Conservation (phyloP, 768 basidiomycete species). For the Boletus eberwhitei region DNA sequence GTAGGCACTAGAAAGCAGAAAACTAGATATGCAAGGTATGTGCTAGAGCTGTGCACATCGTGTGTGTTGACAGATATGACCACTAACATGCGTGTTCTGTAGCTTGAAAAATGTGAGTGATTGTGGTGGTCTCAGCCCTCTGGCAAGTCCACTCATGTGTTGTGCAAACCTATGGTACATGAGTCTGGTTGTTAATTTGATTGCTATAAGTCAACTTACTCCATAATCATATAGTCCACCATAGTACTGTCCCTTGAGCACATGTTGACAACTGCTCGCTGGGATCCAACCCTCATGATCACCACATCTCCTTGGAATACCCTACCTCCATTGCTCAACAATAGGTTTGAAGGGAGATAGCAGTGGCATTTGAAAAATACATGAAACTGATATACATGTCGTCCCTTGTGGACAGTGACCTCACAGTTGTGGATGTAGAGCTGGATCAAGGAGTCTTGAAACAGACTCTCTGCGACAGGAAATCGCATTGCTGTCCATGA, state of each 20-base stretch:
- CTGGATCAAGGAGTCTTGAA: neutral
- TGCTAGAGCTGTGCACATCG: too few relatives aligned
- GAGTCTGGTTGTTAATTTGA: too few relatives aligned
- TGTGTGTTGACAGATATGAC: too few relatives aligned
- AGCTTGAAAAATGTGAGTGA: too few relatives aligned
- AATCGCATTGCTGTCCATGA: neutral
- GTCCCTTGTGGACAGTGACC: neutral
- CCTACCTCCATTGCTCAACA: neutral
- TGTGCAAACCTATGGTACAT: too few relatives aligned
- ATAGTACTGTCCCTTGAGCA: neutral
- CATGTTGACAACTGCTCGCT: slow-evolving; percentile 6
- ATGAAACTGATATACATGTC: neutral
- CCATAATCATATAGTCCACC: slow-evolving; percentile 3
- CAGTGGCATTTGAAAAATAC: slow-evolving; percentile 10
- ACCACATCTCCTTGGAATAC: slow-evolving; percentile 1
- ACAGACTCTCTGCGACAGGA: slow-evolving; percentile 2
- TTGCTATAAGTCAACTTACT: too few relatives aligned
- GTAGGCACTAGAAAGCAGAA: too few relatives aligned
- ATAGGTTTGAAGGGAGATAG: neutral
- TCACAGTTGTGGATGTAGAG: slow-evolving; percentile 10
- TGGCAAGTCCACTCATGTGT: too few relatives aligned
- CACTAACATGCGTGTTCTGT: too few relatives aligned
- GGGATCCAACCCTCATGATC: neutral
- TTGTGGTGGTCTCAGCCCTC: too few relatives aligned
- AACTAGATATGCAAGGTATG: too few relatives aligned